Base-by-base conservation (phyloP, 73 alveolate genomes). In the Durusdinium trenchii region DNA sequence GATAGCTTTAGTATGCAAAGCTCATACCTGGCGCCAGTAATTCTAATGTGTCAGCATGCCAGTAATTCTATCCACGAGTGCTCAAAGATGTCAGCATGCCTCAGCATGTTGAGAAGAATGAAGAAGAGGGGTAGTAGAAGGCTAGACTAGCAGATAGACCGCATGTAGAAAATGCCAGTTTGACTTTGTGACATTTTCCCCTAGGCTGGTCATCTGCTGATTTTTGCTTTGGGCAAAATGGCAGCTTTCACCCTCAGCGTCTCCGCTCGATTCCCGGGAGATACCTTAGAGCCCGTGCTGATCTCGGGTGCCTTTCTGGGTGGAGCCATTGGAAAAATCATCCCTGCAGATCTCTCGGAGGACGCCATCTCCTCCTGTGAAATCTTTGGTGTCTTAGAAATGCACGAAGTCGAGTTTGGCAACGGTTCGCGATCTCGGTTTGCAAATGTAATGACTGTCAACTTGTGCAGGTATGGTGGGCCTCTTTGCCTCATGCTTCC, bases 251-350 rank as follows among this genome's bases (percentile, higher is more conserved):
- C 84, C 30, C 40, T 91, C 57, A 76, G 97, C 18, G 97, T 91
- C 30, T 45, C 97, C 36, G 81, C 87, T 20, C 86, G 97, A n/a
- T 91, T 91, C 75, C 97, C 97, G 42, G 97, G 97, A 26, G 97
- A 91, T 75, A 91, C 97, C 78, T 67, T 91, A 76, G 93, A 83
- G 51, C 93, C 93, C 20, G 93, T 83, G 75, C 36, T 83, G 93
- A 23, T 23, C 30, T 32, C 30, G 18, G 73, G 73, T 23, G 87
- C 86, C 62, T 91, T 91, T 38, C 62, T 91, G 71, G 97, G 97
- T 0, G 87, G 87, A 35, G 79, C 81, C 86, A 76, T 91, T 40
- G 97, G 97, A 28, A 78, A 78, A 54, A 35, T 91, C 57, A 54
- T 91, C 46, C 97, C 97, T 7, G 48, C 16, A 7, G 83, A 75